These are phyloP conservation scores for Cyberlindnera meyerae DNA, from an alignment of 805 yeast genomes.

Conservation along the genomic window DNA sequence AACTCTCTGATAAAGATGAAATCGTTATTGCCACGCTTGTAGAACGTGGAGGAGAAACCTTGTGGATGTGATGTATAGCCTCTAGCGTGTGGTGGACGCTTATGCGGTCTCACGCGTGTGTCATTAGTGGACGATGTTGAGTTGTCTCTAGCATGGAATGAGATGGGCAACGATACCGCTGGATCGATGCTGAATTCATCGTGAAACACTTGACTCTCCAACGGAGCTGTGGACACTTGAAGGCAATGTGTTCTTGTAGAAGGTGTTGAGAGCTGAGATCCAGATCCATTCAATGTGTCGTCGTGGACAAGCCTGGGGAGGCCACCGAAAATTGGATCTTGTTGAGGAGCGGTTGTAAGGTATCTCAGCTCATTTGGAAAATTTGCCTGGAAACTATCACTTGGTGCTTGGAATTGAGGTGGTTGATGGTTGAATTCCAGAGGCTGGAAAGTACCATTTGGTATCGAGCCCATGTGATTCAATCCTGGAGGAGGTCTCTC, in stretches of 20 bases:
- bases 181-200: constrained; percentile 5
- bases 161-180: constrained; percentile 6
- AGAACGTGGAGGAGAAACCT: constrained; percentile 46
- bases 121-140: background rate
- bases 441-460: background rate
- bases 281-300: no score
- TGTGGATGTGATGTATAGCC: constrained; percentile 41
- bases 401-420: constrained; percentile 2
- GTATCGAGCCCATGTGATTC: no score
- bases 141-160: constrained; percentile 1
- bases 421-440: constrained; percentile 1
- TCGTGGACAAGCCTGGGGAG: no score
- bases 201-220: constrained; percentile 13
- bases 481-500: constrained; percentile 2
- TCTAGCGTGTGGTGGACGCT: no score
- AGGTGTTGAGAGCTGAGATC: no score
- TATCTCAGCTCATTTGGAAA: no score
- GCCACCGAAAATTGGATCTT: no score
- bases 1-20: constrained; percentile 48
- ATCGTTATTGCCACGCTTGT: constrained; percentile 42
- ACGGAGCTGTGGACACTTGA: background rate
- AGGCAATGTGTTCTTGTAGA: background rate
- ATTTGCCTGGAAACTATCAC: background rate
- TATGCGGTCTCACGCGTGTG: constrained; percentile 10
- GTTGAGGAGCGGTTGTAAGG: no score